These are phyloP conservation scores for Erigeron canadensis DNA, from an alignment of 129 eudicot genomes.

Conservation along the genomic window DNA sequence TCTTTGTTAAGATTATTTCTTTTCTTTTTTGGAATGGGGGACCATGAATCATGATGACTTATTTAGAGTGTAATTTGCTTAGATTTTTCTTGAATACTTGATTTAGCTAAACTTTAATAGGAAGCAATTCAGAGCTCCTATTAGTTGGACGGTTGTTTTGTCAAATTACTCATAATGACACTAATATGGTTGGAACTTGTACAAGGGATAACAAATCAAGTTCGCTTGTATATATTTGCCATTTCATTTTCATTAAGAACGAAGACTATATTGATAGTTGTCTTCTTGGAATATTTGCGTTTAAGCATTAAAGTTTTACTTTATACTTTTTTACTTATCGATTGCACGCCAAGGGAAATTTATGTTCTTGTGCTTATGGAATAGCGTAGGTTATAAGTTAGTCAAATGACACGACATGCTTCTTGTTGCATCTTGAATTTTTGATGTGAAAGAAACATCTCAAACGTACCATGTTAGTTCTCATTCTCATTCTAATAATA, in stretches of 20 bases:
- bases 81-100: slow-evolving; percentile 10
- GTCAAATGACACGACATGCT: slow-evolving; percentile 17
- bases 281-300: slow-evolving; percentile 16
- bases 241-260: background rate
- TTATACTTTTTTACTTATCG: slow-evolving; percentile 4
- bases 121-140: slow-evolving; percentile 19
- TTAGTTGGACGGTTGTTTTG: slow-evolving; percentile 34
- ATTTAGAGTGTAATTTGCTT: slow-evolving; percentile 4
- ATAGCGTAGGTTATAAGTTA: slow-evolving; percentile 8
- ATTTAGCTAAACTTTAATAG: background rate
- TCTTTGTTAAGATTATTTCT: background rate
- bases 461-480: background rate
- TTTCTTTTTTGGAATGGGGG: slow-evolving; percentile 11
- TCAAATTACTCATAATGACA: slow-evolving; percentile 32
- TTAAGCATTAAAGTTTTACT: slow-evolving; percentile 25
- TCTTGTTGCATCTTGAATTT: slow-evolving; percentile 14
- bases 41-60: slow-evolving; percentile 16
- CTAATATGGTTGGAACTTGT: slow-evolving; percentile 20
- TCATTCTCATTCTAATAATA: background rate
- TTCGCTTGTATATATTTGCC: slow-evolving; percentile 16
- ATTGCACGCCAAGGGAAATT: slow-evolving; percentile 20
- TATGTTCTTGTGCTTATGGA: slow-evolving; percentile 14
- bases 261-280: background rate
- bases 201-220: slow-evolving; percentile 20
- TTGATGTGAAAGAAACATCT: background rate